Percentiles rank a stretch among this genome's conserved stretches.
Conservation (phyloP, 1,284 basidiomycete species). For the Cryptococcus neoformans region DNA sequence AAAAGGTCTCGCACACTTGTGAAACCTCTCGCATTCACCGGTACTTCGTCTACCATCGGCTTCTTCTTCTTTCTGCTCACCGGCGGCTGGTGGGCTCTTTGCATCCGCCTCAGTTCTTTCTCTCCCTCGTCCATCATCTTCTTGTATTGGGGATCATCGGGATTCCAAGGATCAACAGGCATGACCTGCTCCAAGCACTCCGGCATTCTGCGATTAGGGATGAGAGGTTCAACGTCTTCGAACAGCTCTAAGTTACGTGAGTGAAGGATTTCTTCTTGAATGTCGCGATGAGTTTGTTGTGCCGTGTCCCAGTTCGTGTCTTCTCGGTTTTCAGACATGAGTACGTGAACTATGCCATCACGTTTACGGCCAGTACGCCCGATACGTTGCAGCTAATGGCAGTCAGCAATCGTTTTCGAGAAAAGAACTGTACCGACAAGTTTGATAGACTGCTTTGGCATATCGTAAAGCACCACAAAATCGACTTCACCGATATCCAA, state of each 20-base stretch:
- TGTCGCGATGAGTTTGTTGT: conserved; percentile 79
- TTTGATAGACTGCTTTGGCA: conserved; percentile 92
- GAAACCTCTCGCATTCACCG: conserved; percentile 47
- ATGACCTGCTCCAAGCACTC: conserved; percentile 75
- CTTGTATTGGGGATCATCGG: conserved; percentile 32
- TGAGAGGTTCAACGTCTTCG: conserved; percentile 79
- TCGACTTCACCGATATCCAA: conserved; percentile 99
- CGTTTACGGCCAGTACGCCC: conserved; percentile 95
- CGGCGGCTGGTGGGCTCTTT: conserved; percentile 12
- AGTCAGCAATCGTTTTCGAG: background rate
- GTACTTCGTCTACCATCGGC: conserved; percentile 36
- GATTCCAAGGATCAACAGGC: conserved; percentile 50
- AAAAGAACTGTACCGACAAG: conserved; percentile 63
- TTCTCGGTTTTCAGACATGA: conserved; percentile 90
- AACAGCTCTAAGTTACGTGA: conserved; percentile 88
- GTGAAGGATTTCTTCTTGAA: conserved; percentile 83
- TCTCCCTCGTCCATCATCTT: conserved; percentile 16
- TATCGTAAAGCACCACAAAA: conserved; percentile 93
- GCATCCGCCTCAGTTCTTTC: conserved; percentile 9
- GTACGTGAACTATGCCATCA: conserved; percentile 82
- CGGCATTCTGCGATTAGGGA: conserved; percentile 76
- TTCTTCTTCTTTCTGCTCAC: conserved; percentile 14
- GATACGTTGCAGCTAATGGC: conserved; percentile 80
- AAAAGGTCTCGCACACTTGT: conserved; percentile 42
- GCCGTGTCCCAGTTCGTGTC: conserved; percentile 90